phyloP scores from a whole-genome alignment of 2,329 filamentous ascomycete genomes.

The Cladosporium sp. region DNA sequence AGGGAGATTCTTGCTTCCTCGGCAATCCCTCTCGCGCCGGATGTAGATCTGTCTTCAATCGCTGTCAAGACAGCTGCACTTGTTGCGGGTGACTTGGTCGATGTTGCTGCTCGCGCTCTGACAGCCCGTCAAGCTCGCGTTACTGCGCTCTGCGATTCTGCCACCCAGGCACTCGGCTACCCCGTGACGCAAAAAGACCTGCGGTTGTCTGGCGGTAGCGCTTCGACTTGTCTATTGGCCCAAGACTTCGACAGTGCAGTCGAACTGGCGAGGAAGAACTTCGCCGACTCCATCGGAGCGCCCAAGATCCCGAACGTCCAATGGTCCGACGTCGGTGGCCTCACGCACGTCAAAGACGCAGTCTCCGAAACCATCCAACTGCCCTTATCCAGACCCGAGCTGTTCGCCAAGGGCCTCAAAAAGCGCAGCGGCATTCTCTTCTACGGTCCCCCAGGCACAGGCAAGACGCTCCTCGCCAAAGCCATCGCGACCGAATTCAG shows the following conservation, averaged over 20 bases:
- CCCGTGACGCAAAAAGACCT: slow-evolving; percentile 65
- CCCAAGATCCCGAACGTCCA: slow-evolving; percentile 96
- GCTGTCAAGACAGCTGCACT: slow-evolving; percentile 93
- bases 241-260: slow-evolving; percentile 88
- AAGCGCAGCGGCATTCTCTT: slow-evolving; percentile 91
- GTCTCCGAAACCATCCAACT: slow-evolving; percentile 94
- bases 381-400: slow-evolving; percentile 80
- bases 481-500: slow-evolving; percentile 91
- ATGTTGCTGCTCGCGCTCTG: slow-evolving; percentile 85
- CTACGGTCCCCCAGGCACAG: slow-evolving; percentile 84
- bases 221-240: slow-evolving; percentile 70
- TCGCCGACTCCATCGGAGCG: slow-evolving; percentile 92
- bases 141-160: slow-evolving; percentile 50
- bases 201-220: slow-evolving; percentile 77
- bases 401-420: slow-evolving; percentile 97
- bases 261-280: slow-evolving; percentile 93
- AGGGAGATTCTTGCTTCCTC: slow-evolving; percentile 69
- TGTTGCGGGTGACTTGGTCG: slow-evolving; percentile 83
- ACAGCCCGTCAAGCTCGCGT: slow-evolving; percentile 71
- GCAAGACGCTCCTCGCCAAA: slow-evolving; percentile 88
- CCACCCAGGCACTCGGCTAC: slow-evolving; percentile 1
- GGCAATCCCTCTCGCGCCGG: slow-evolving; percentile 69
- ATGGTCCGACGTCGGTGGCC: slow-evolving; percentile 92
- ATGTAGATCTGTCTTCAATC: slow-evolving; percentile 76
- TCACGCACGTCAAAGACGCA: slow-evolving; percentile 93